Base-by-base conservation (phyloP, 148 eudicot genomes). In the Amaranthus cruentus region DNA sequence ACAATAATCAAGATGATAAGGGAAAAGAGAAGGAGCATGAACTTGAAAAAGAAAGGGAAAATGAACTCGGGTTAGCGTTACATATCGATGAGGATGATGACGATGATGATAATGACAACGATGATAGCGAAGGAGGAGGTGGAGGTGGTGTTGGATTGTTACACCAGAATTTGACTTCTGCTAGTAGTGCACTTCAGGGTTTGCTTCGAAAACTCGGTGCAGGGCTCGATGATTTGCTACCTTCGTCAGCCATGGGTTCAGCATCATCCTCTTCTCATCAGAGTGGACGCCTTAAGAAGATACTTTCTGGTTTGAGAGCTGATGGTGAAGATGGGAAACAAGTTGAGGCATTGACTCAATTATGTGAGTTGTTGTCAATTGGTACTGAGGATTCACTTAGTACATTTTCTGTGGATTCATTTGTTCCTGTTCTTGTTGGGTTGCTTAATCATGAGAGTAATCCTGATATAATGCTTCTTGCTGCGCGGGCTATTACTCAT, bases 311-410 rank as follows among this genome's bases (percentile, higher is more conserved):
- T 0, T 85, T 95, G 82, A 80, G 96, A 70, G 99, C 99, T 1
- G 99, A 95, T 60, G 97, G 97, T 0, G 99, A 95, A 81, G 99
- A 95, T 54, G 99, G 99, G 56, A 86, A 78, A 76, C 99, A 95
- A 77, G 89, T 95, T 4, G 97, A 90, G 81, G 99, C 99, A 0
- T 82, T 95, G 58, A 92, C 97, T 4, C 99, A 95, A 89, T 83
- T 95, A 14, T 92, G 99, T 80, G 99, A 95, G 69, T 81, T 95
- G 88, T 76, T 95, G 54, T 88, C 91, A 0, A 95, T 95, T 80
- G 96, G 94, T 58, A 92, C 96, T 0, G 99, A 95, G 90, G 99
- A 95, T 44, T 95, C 99, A 1, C 83, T 95, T 56, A 87, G 91
- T 70, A 88, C 94, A 2, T 90, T 95, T 66, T 86, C 97, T 2